Base-by-base conservation (phyloP, 2,329 filamentous ascomycete species). In the Whalleya microplaca region DNA sequence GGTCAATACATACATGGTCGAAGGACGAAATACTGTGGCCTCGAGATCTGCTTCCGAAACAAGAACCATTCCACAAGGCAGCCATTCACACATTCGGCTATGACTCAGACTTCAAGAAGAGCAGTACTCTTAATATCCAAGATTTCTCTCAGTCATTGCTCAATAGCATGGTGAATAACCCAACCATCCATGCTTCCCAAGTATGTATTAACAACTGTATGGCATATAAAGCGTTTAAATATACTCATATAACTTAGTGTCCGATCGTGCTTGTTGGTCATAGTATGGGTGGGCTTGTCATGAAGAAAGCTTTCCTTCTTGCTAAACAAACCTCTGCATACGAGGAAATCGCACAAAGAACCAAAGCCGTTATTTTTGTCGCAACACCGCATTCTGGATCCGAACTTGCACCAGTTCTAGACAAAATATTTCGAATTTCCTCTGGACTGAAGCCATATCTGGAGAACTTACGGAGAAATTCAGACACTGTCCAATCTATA, bases 1-100 rank as follows among this genome's bases (percentile, higher is more conserved):
- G 67, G 23, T 74, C 75, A 5, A 63, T 67, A 3, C 71, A 73
- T 53, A 77, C 76, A 54, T 78, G 76, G 54, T 40, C 48, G 1
- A 46, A 56, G 23, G 40, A 53, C 29, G 42, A 45, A 20, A 21
- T 53, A 2, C 40, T 52, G 10, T 56, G 54, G 54, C 54, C 54
- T 5, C 48, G 54, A 9, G 54, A 56, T 23, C 44, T 56, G 10
- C 48, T 56, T 21, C 54, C 54, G 0, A 8, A 48, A 7, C 48
- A 56, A 43, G 14, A 46, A 1, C 48, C 49, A 4, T 51, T 56
- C 12, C 29, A 40, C 10, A 2, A 21, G 14, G n/a, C 49, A 2
- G 21, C 14, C 3, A 32, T 56, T 20, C 54, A 56, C 23, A 43
- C 23, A 18, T 56, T 56, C 23, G 54, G 54, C 0, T 56, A 56